Evolutionary conservation across 768 basidiomycete genomes (phyloP), one percentile per base, ranked within the genome.

Genomic region (Cystofilobasidium ferigula): DNA sequence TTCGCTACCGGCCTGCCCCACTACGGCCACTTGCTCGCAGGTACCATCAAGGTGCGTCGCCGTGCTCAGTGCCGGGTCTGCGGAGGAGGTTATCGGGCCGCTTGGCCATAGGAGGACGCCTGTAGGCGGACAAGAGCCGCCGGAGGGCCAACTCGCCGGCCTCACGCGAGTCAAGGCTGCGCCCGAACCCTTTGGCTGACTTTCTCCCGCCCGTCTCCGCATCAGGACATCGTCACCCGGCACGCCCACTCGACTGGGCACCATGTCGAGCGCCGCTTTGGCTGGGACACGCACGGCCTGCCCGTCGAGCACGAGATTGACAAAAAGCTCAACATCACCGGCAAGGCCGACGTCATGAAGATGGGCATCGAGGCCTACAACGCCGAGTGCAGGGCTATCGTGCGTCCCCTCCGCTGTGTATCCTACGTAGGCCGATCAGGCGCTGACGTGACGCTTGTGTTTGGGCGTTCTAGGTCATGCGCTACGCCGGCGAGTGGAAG

Each of bases 271-370:
- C 85, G 94, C 66, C 84, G 94, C 61, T 98, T 98, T 75, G 94
- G 94, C 62, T 98, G 94, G 94, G 94, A 98, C 78, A 97, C 93
- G 6, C 94, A 99, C 78, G 94, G 94, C 60, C 84, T 99, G 32
- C 95, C 94, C 40, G 92, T 99, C 73, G 95, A 99, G 77, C 93
- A 97, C 79, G 90, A 95, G 80, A 99, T 99, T 79, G 95, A 99
- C 82, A 98, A 97, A 80, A 86, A 83, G 72, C 81, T 98, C 54
- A 84, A 84, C 45, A 95, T 98, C 79, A 92, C 86, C 36, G 85
- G 90, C 30, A 89, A 88, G 74, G 89, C 84, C 54, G 95, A 99
- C 74, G 95, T 99, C 48, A 81, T 98, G 78, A 82, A 81, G 36
- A 87, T 99, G 86, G 95, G 95, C 18, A 94, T 99, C 77, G 89